Percentiles rank a stretch among this genome's conserved stretches.
phyloP scores from a whole-genome alignment of 192 early-diverging fungal genomes.

The Coemansia sp. region DNA sequence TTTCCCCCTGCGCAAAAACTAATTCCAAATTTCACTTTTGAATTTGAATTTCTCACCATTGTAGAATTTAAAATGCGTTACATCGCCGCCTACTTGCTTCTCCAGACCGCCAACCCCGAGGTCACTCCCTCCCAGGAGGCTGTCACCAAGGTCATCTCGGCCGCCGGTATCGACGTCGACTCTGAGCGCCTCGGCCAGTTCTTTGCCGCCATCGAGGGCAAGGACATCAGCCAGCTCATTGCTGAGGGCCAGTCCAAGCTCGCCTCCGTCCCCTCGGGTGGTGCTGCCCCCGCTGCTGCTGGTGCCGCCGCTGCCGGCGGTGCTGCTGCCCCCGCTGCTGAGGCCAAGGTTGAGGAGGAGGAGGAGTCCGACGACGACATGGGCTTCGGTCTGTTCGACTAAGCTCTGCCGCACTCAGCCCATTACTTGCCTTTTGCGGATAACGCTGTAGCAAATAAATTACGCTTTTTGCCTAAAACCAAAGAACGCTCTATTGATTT shows the following conservation, averaged over 20 bases:
- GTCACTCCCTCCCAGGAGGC: slow-evolving; percentile 74
- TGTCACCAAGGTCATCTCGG: slow-evolving; percentile 79
- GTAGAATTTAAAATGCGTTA: slow-evolving; percentile 83
- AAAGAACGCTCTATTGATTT: not conserved
- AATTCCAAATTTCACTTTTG: not conserved
- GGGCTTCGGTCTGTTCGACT: slow-evolving; percentile 98
- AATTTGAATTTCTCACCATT: not conserved
- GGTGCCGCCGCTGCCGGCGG: slow-evolving; percentile 68
- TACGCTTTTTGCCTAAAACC: not conserved
- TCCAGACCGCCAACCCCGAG: slow-evolving; percentile 82
- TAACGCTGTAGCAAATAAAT: slow-evolving; percentile 1
- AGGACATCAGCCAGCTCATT: slow-evolving; percentile 90
- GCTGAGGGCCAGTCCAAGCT: slow-evolving; percentile 91
- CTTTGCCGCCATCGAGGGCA: slow-evolving; percentile 82
- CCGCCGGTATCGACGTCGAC: slow-evolving; percentile 94
- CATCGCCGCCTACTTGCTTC: slow-evolving; percentile 97
- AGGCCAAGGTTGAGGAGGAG: slow-evolving; percentile 67
- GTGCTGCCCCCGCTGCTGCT: slow-evolving; percentile 69
- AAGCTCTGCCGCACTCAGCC: slow-evolving; percentile 44
- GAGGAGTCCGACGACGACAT: slow-evolving; percentile 94
- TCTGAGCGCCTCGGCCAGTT: slow-evolving; percentile 75
- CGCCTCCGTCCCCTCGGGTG: slow-evolving; percentile 91
- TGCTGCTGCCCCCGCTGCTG: slow-evolving; percentile 67
- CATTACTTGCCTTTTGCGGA: slow-evolving; percentile 3
- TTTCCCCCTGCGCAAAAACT: not conserved